phyloP scores from a whole-genome alignment of 805 yeast species.

The Yarrowia osloensis region DNA sequence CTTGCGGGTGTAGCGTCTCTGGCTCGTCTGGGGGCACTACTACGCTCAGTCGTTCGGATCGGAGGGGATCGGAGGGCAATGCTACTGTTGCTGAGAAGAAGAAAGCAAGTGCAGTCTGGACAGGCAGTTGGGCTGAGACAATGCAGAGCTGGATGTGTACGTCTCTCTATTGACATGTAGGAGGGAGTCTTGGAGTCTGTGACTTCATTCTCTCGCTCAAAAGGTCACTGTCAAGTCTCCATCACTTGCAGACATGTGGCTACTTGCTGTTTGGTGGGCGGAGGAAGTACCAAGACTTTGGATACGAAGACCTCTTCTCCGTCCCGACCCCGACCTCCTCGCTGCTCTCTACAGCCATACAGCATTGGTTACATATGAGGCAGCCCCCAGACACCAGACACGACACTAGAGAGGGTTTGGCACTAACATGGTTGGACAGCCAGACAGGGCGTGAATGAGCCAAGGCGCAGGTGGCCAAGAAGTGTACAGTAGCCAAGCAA shows the following conservation, averaged over 20 bases:
- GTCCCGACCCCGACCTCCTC: no score
- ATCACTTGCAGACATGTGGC: no score
- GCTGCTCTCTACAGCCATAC: not conserved
- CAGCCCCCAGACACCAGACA: not conserved
- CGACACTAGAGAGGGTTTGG: not conserved
- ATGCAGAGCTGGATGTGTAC: not conserved
- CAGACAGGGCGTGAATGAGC: not conserved
- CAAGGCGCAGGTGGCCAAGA: not conserved
- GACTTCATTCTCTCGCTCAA: no score
- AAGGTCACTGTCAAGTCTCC: no score
- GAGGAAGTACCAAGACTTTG: no score
- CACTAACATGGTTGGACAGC: conserved; percentile 1
- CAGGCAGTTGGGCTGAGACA: not conserved
- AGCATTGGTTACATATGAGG: not conserved
- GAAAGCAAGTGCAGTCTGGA: not conserved
- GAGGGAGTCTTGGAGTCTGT: no score
- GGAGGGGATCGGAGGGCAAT: not conserved
- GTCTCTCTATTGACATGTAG: not conserved
- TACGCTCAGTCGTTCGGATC: not conserved
- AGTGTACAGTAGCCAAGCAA: not conserved
- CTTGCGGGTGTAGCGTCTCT: not conserved
- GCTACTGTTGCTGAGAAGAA: not conserved
- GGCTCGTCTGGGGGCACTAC: not conserved
- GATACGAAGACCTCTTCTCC: not conserved
- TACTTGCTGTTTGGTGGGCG: no score